Percentiles rank a stretch among this genome's conserved stretches.
Conservation (phyloP, 768 basidiomycete genomes). For the Termitomyces sp. region DNA sequence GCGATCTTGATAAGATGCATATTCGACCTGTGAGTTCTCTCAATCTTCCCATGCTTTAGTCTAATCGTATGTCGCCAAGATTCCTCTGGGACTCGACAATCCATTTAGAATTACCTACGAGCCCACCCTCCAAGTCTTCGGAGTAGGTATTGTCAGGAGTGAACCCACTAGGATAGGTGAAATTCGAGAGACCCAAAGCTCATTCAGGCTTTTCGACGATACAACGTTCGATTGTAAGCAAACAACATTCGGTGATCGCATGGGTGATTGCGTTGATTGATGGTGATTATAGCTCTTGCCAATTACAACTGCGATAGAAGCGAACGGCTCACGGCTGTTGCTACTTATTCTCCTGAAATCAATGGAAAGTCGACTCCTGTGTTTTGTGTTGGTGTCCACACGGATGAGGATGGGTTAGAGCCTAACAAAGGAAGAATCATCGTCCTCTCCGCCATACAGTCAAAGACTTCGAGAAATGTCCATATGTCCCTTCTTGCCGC, state of each 20-base stretch:
- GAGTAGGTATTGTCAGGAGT: slow-evolving; percentile 56
- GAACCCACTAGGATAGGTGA: slow-evolving; percentile 55
- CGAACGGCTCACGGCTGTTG: slow-evolving; percentile 64
- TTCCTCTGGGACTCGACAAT: slow-evolving; percentile 67
- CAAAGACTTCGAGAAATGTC: slow-evolving; percentile 20
- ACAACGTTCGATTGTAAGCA: slow-evolving; percentile 53
- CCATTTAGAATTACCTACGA: slow-evolving; percentile 69
- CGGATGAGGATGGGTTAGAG: slow-evolving; percentile 42
- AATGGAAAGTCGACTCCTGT: slow-evolving; percentile 31
- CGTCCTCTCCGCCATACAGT: slow-evolving; percentile 40
- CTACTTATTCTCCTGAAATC: slow-evolving; percentile 29
- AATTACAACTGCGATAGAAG: slow-evolving; percentile 44
- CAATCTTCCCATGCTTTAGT: background rate
- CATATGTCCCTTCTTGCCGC: slow-evolving; percentile 41
- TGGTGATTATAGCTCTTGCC: slow-evolving; percentile 33
- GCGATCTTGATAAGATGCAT: slow-evolving; percentile 74
- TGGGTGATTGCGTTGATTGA: background rate
- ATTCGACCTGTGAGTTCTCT: slow-evolving; percentile 60
- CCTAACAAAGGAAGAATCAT: slow-evolving; percentile 59
- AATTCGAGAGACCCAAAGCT: slow-evolving; percentile 41
- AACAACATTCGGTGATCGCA: background rate
- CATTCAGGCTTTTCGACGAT: slow-evolving; percentile 67
- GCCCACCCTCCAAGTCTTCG: slow-evolving; percentile 51
- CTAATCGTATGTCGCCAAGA: slow-evolving; percentile 33
- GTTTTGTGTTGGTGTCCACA: slow-evolving; percentile 50